These are phyloP conservation scores for Beta corolliflora DNA, from an alignment of 179 eudicot species.

Conservation along the genomic window DNA sequence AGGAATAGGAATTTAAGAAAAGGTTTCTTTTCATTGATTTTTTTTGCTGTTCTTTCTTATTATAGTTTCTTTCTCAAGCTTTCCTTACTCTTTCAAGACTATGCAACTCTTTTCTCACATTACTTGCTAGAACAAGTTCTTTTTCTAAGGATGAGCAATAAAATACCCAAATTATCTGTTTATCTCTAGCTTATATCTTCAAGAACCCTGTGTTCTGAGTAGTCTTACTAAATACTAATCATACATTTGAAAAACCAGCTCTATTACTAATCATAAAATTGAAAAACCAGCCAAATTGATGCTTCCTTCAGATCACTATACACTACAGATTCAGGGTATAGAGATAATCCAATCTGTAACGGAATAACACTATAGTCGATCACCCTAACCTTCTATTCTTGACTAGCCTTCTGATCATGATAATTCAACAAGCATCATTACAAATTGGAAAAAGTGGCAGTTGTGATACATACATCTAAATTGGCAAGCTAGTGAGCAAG, in stretches of 20 bases:
- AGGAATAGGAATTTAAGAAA: background rate
- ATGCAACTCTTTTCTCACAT: conserved; percentile 9
- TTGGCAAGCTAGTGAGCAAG: too few species aligned
- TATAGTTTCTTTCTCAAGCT: background rate
- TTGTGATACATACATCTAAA: too few species aligned
- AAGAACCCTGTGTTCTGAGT: background rate
- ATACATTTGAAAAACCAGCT: background rate
- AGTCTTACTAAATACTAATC: background rate
- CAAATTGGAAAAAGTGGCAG: too few species aligned
- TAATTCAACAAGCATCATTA: too few species aligned
- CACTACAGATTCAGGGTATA: background rate
- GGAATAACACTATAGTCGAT: too few species aligned
- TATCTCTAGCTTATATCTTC: background rate
- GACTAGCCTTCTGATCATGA: too few species aligned
- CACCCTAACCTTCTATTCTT: too few species aligned
- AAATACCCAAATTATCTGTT: background rate
- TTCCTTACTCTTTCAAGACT: background rate
- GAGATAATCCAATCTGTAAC: too few species aligned
- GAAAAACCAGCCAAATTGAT: background rate
- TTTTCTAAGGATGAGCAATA: conserved; percentile 21
- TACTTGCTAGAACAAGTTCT: conserved; percentile 26
- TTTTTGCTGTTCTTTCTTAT: conserved; percentile 2
- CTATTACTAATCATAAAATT: background rate
- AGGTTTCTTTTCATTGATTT: background rate
- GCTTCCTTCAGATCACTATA: background rate